These are phyloP conservation scores for Sporothrix phasma DNA, from an alignment of 2,329 filamentous ascomycete species.

Conservation along the genomic window DNA sequence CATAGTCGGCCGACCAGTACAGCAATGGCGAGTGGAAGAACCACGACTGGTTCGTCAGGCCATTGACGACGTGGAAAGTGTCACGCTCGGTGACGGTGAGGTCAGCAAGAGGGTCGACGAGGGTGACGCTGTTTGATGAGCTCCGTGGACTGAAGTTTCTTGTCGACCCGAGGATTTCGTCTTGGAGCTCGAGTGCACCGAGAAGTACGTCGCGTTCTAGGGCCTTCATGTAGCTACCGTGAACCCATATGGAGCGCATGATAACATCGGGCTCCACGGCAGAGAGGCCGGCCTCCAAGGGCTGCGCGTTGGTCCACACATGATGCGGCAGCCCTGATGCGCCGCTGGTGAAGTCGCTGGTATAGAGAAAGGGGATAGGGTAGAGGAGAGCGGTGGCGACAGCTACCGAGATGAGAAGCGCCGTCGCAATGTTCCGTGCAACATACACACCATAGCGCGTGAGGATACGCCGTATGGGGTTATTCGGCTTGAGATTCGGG, in stretches of 20 bases:
- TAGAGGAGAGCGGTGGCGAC: slow-evolving; percentile 62
- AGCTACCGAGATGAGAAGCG: slow-evolving; percentile 64
- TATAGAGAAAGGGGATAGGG: slow-evolving; percentile 65
- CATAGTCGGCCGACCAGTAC: slow-evolving; percentile 64
- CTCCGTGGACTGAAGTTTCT: slow-evolving; percentile 43
- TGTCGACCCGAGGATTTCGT: slow-evolving; percentile 55
- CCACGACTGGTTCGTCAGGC: slow-evolving; percentile 55
- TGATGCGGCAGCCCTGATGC: slow-evolving; percentile 65
- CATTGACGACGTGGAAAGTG: slow-evolving; percentile 48
- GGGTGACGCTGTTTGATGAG: slow-evolving; percentile 22
- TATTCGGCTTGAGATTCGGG: slow-evolving; percentile 51
- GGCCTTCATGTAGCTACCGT: slow-evolving; percentile 71
- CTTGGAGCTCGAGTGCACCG: slow-evolving; percentile 59
- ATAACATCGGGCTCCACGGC: slow-evolving; percentile 55
- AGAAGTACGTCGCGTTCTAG: slow-evolving; percentile 55
- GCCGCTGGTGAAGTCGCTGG: slow-evolving; percentile 59
- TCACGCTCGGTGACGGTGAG: slow-evolving; percentile 41
- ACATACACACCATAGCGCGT: slow-evolving; percentile 60
- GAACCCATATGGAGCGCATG: slow-evolving; percentile 74
- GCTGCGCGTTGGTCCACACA: slow-evolving; percentile 69
- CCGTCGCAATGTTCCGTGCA: slow-evolving; percentile 62
- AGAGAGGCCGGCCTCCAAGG: slow-evolving; percentile 40
- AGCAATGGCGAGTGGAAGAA: slow-evolving; percentile 75
- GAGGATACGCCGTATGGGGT: slow-evolving; percentile 56
- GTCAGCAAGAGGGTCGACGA: slow-evolving; percentile 26